Evolutionary conservation across 148 eudicot species (phyloP).

Genomic region (Rhododendron simsii): DNA sequence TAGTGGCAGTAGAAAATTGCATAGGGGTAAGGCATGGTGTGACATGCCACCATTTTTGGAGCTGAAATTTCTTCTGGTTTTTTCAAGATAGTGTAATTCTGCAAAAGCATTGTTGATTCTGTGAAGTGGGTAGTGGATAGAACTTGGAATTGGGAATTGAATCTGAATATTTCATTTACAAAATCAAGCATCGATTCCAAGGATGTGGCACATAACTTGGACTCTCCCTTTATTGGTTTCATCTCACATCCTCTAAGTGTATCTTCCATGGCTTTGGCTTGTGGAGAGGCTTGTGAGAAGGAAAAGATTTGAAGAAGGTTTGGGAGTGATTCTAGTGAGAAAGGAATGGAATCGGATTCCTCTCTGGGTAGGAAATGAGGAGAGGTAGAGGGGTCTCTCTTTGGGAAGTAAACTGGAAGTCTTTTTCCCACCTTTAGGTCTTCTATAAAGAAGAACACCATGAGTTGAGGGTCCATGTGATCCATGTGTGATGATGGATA

Average conservation of each 20-base stretch:
- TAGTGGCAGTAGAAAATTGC: constrained; percentile 59
- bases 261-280: constrained; percentile 31
- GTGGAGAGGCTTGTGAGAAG: constrained; percentile 25
- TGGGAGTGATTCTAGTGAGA: constrained; percentile 33
- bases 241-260: constrained; percentile 40
- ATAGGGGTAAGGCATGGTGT: constrained; percentile 70
- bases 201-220: constrained; percentile 44
- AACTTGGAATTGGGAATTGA: constrained; percentile 19
- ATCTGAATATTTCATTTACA: constrained; percentile 13
- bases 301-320: constrained; percentile 24
- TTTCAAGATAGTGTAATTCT: constrained; percentile 45
- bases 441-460: constrained; percentile 41
- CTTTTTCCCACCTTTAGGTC: constrained; percentile 41
- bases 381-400: constrained; percentile 27
- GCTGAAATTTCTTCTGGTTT: constrained; percentile 24
- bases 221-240: constrained; percentile 28
- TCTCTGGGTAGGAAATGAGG: constrained; percentile 44
- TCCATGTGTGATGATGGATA: constrained; percentile 9
- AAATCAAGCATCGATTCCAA: constrained; percentile 43
- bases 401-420: constrained; percentile 44
- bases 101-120: constrained; percentile 26
- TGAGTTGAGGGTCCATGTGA: constrained; percentile 30
- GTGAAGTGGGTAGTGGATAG: constrained; percentile 35
- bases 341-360: constrained; percentile 55
- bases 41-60: constrained; percentile 48